Evolutionary conservation across 768 basidiomycete genomes (phyloP), one percentile per base, ranked within the genome.

Genomic region (Hygrocybe coccinea): DNA sequence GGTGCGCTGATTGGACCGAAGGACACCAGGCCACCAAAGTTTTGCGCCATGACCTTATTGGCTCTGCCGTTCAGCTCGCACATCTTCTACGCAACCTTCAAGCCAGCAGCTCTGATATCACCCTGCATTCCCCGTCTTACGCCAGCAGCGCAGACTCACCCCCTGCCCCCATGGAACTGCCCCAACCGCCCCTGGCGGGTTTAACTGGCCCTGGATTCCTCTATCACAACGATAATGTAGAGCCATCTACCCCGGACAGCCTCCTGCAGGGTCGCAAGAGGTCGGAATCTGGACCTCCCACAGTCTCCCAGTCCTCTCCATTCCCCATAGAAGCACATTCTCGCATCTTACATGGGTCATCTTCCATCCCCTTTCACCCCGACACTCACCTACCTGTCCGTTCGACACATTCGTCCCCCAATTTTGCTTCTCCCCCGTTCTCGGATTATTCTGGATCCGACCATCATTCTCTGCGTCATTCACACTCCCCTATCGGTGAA

Each of bases 1-100:
- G 74, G 25, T 86, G 84, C 63, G 70, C 75, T 8, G 89, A 91
- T 64, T 91, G 88, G 88, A 91, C 89, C 0, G 86, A 89, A 65
- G 81, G 77, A 49, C 76, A 76, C 45, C 87, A 89, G 64, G 89
- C 86, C 2, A 80, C 82, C 7, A 76, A 74, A 8, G 75, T 85
- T 14, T 66, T 89, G 54, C 79, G 78, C 44, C 89, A 91, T 62
- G 76, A 81, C 47, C 73, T 91, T 41, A 72, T 81, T 38, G 89
- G 87, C 25, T 79, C 84, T 24, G 78, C 82, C 1, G 74, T 76
- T 24, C 84, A 87, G 56, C 74, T 89, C 7, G 71, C 75, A 36
- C 79, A 82, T 55, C 71, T 86, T 47, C 69, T 86, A 24, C 76
- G 75, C 57, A 78, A 73, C 49, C 67, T 85, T 33, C 74, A 69